Evolutionary conservation across 345 rosid genomes (phyloP).

Genomic region (Hibiscus mutabilis): DNA sequence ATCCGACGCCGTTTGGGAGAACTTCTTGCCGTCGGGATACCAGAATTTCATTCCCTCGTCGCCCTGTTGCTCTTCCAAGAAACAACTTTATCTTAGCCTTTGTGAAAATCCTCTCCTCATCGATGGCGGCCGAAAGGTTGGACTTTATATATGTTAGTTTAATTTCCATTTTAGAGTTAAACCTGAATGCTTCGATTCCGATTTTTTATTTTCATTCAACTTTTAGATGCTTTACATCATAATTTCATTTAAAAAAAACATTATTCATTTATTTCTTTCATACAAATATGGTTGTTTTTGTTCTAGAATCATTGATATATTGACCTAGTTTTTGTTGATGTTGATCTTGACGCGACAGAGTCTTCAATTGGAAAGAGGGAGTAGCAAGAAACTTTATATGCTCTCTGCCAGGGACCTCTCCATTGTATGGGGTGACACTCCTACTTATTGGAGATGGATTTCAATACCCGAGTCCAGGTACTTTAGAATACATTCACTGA

Average conservation of each 20-base stretch:
- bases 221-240: too few species aligned
- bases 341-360: conserved; percentile 19
- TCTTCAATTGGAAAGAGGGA: conserved; percentile 29
- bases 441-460: conserved; percentile 36
- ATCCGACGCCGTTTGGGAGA: conserved; percentile 58
- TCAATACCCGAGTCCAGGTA: conserved; percentile 32
- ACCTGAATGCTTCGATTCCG: neutral
- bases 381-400: conserved; percentile 42
- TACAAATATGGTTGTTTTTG: too few species aligned
- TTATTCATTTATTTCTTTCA: too few species aligned
- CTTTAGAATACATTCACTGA: neutral
- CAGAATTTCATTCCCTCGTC: conserved; percentile 20
- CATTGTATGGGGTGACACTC: conserved; percentile 39
- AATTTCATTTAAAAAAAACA: too few species aligned
- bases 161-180: neutral
- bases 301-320: too few species aligned
- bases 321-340: too few species aligned
- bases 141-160: neutral
- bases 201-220: neutral
- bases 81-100: conserved; percentile 39
- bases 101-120: conserved; percentile 39
- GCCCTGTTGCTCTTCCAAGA: conserved; percentile 28
- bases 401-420: conserved; percentile 29
- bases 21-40: conserved; percentile 47
- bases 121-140: conserved; percentile 52